A percentile compares a stretch with the other conserved stretches of the same genome.
phyloP scores from a whole-genome alignment of 1,284 basidiomycete species.

The Sanghuangporus weigelae region DNA sequence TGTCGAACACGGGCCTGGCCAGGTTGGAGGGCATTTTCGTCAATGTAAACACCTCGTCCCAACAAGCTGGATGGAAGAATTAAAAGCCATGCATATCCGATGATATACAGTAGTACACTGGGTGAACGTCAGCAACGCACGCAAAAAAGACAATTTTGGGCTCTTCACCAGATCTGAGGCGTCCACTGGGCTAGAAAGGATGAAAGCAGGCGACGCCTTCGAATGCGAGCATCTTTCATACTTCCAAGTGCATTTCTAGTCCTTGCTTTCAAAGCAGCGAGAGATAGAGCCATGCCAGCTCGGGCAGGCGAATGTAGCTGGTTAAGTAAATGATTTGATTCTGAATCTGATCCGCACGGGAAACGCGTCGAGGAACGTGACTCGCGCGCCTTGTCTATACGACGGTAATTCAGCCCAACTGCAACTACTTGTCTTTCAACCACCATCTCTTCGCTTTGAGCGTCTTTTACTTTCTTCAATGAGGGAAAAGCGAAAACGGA shows the following conservation, averaged over 20 bases:
- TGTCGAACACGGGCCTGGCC: constrained; percentile 55
- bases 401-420: background rate
- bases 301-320: background rate
- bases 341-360: too few relatives aligned
- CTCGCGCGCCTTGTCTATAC: background rate
- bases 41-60: constrained; percentile 72
- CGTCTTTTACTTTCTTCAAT: constrained; percentile 29
- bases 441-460: background rate
- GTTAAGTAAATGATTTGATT: background rate
- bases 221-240: constrained; percentile 9
- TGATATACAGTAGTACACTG: constrained; percentile 51
- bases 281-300: constrained; percentile 1
- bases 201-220: constrained; percentile 6
- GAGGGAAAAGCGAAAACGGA: constrained; percentile 60
- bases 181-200: constrained; percentile 6
- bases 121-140: background rate
- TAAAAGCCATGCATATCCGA: constrained; percentile 73
- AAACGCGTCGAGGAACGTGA: constrained; percentile 1
- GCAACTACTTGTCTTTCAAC: background rate
- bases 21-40: constrained; percentile 92
- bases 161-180: constrained; percentile 14
- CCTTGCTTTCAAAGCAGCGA: background rate
- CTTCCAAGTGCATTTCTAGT: background rate
- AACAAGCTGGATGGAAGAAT: constrained; percentile 62
- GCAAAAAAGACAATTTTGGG: too few relatives aligned